Conservation (phyloP, 352 stramenopile genomes). For the Pythium aquatile region DNA sequence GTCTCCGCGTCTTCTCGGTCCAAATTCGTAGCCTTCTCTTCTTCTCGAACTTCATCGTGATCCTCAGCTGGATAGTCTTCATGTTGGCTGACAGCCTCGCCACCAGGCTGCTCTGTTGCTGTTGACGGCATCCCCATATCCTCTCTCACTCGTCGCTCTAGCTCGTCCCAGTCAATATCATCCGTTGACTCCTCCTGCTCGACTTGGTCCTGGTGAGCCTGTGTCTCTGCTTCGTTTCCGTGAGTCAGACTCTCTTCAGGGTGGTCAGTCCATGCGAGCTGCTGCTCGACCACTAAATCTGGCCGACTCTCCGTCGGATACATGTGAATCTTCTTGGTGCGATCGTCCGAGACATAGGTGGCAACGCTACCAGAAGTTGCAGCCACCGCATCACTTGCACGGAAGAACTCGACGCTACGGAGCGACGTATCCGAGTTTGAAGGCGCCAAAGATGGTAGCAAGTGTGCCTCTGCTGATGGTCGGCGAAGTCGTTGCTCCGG, state of each 20-base stretch:
- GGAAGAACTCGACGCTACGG: conserved; percentile 6
- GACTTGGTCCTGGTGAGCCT: not conserved
- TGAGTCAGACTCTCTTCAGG: not conserved
- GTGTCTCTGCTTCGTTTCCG: not conserved
- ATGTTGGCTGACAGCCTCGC: not conserved
- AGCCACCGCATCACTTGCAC: not conserved
- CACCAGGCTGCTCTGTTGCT: not conserved
- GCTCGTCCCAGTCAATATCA: conserved; percentile 2
- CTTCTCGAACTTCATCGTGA: not conserved
- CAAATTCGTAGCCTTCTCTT: no score
- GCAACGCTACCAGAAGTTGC: not conserved
- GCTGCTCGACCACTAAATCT: not conserved
- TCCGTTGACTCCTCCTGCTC: not conserved
- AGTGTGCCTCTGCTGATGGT: not conserved
- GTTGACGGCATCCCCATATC: not conserved
- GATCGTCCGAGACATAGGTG: conserved; percentile 12
- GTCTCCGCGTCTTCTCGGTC: not conserved
- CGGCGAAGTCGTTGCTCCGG: conserved; percentile 20
- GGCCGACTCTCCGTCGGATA: not conserved
- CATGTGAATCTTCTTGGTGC: conserved; percentile 11
- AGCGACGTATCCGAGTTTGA: conserved; percentile 11
- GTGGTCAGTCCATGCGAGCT: conserved; percentile 9
- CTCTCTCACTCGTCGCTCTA: conserved; percentile 1
- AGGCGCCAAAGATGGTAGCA: conserved; percentile 14
- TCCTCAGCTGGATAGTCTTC: not conserved